Evolutionary conservation across 495 filamentous ascomycete species (phyloP).

Genomic region (Penicillium fimorum): DNA sequence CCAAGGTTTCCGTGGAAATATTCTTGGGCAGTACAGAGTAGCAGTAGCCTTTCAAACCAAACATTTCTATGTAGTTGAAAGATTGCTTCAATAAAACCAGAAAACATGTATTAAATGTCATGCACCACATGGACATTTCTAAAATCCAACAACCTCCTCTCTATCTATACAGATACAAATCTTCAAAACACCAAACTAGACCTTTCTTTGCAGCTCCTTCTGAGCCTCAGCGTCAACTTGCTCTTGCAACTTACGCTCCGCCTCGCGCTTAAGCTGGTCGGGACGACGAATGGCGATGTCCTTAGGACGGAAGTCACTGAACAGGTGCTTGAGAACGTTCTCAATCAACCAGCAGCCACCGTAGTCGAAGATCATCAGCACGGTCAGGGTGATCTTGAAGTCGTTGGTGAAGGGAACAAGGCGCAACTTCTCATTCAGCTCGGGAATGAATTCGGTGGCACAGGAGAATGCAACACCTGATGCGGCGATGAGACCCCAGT

Average conservation of each 20-base stretch:
- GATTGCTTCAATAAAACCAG: conserved; percentile 1
- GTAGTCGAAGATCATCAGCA: conserved; percentile 86
- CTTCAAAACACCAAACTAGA: conserved; percentile 23
- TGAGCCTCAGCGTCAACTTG: conserved; percentile 52
- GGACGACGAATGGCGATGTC: conserved; percentile 85
- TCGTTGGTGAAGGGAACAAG: conserved; percentile 88
- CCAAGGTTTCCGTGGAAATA: too few relatives aligned
- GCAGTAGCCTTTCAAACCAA: too few relatives aligned
- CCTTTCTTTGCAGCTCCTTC: conserved; percentile 44
- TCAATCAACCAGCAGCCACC: conserved; percentile 86
- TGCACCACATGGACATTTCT: conserved; percentile 19
- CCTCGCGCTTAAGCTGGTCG: conserved; percentile 83
- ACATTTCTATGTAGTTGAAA: neutral
- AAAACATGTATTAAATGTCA: conserved; percentile 21
- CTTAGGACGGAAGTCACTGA: conserved; percentile 90
- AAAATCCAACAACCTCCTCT: conserved; percentile 14
- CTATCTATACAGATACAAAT: conserved; percentile 29
- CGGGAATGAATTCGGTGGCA: conserved; percentile 93
- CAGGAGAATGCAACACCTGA: conserved; percentile 90
- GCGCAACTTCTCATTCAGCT: conserved; percentile 89
- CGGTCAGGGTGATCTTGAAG: conserved; percentile 86
- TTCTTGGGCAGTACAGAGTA: too few relatives aligned
- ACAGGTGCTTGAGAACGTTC: conserved; percentile 77
- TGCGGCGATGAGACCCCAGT: conserved; percentile 88
- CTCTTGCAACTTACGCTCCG: conserved; percentile 63